These are phyloP conservation scores for Kalmusia sp. DNA, from an alignment of 2,329 filamentous ascomycete species.

Conservation along the genomic window DNA sequence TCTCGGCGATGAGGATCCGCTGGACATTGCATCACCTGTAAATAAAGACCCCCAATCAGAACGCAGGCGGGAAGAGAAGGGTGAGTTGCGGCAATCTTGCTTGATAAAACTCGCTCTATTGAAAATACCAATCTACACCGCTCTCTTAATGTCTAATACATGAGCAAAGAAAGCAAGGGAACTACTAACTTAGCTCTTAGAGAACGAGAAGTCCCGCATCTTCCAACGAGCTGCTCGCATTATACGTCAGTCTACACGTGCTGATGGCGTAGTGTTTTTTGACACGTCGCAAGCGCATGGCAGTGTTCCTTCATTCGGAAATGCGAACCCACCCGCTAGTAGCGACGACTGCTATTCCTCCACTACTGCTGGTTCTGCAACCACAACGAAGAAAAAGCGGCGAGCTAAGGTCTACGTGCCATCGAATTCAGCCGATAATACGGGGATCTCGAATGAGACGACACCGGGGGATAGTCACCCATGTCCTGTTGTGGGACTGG, in stretches of 20 bases:
- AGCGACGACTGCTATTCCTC: slow-evolving; percentile 37
- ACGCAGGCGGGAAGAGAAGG: slow-evolving; percentile 26
- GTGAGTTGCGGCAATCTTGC: not conserved
- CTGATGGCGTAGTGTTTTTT: slow-evolving; percentile 46
- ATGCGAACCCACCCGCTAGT: slow-evolving; percentile 20
- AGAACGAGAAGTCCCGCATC: slow-evolving; percentile 32
- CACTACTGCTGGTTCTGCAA: slow-evolving; percentile 39
- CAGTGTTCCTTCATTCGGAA: slow-evolving; percentile 30
- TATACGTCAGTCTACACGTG: slow-evolving; percentile 39
- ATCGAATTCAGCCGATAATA: slow-evolving; percentile 1
- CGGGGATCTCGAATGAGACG: slow-evolving; percentile 1
- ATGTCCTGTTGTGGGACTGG: slow-evolving; percentile 33
- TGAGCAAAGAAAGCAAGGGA: too few relatives aligned
- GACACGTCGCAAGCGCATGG: slow-evolving; percentile 41
- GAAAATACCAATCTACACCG: not conserved
- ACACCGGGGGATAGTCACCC: slow-evolving; percentile 23
- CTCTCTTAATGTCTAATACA: too few relatives aligned
- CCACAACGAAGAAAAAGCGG: slow-evolving; percentile 25
- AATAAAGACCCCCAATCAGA: slow-evolving; percentile 22
- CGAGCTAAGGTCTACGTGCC: slow-evolving; percentile 5
- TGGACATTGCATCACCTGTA: slow-evolving; percentile 5
- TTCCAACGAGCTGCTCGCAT: slow-evolving; percentile 46
- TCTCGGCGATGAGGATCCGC: slow-evolving; percentile 29
- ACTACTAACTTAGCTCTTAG: not conserved
- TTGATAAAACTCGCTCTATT: slow-evolving; percentile 8